Evolutionary conservation across 805 yeast genomes (phyloP).

Genomic region (Candida lessepsii): DNA sequence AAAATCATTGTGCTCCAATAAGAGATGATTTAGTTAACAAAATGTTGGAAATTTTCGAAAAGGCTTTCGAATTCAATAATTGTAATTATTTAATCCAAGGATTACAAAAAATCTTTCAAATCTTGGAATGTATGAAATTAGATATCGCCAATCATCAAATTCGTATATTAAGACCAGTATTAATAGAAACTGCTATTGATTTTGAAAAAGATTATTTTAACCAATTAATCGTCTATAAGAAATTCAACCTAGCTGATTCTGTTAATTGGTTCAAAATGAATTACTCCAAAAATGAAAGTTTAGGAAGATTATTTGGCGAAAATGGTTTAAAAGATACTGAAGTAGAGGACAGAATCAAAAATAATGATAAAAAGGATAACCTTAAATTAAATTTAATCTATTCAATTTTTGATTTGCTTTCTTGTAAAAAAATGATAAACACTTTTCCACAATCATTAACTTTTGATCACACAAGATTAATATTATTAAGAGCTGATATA

Average conservation of each 20-base stretch:
- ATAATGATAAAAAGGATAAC: not conserved
- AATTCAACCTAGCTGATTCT: constrained; percentile 58
- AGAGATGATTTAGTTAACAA: constrained; percentile 86
- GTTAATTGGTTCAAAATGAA: constrained; percentile 61
- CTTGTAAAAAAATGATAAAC: constrained; percentile 76
- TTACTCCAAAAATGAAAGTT: constrained; percentile 21
- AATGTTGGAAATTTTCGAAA: constrained; percentile 61
- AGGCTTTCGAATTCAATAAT: constrained; percentile 48
- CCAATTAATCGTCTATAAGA: constrained; percentile 51
- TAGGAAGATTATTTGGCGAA: constrained; percentile 2
- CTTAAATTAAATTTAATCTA: constrained; percentile 26
- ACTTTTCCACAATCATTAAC: constrained; percentile 83
- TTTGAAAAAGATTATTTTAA: constrained; percentile 83
- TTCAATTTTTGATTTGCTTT: constrained; percentile 60
- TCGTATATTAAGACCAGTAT: constrained; percentile 75
- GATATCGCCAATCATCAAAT: constrained; percentile 96
- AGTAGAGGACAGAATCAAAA: constrained; percentile 5
- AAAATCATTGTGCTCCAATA: constrained; percentile 94
- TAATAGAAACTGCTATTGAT: constrained; percentile 82
- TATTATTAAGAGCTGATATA: constrained; percentile 78
- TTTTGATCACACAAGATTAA: constrained; percentile 79
- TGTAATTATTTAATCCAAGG: constrained; percentile 65
- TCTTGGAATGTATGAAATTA: constrained; percentile 89
- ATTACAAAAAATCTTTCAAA: constrained; percentile 70
- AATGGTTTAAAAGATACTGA: not conserved